Evolutionary conservation across 2,329 filamentous ascomycete species (phyloP), one percentile per base, ranked within the genome.

Genomic region (Rugonectria rugulosa): DNA sequence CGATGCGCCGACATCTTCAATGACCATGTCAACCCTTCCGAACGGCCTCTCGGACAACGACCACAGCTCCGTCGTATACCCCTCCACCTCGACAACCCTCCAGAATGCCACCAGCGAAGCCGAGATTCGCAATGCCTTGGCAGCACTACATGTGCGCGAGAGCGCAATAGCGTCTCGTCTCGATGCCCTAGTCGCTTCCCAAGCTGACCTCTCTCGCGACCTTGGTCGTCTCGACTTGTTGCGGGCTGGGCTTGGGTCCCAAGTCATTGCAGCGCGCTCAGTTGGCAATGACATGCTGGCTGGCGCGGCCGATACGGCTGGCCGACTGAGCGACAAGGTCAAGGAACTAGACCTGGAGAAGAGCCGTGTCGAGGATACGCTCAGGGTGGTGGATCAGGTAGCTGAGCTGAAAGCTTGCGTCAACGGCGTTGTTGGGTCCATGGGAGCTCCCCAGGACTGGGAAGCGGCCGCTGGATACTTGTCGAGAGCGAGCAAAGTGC

Each of bases 371-470:
- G 93, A 95, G 72, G 88, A 92, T 45, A 98, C 95, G 0, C 79
- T 99, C 53, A 84, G 89, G 8, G 92, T 98, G 3, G 95, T 98
- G 10, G 94, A 98, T 74, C 93, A 97, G 77, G 94, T 99, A 12
- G 90, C 91, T 5, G 95, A 99, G 80, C 88, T 99, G 62, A 98
- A 98, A 77, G 91, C 95, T 8, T 99, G 95, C 72, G 91, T 98
- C 29, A 86, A 97, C 57, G 95, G 95, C 37, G 93, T 98, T 10
- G 88, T 94, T 21, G 95, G 93, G 15, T 96, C 91, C 56, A 99
- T 99, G 95, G 95, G 94, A 27, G 94, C 93, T 5, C 92, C 95
- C 36, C 95, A 99, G 74, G 95, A 99, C 77, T 99, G 95, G 95
- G 95, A 99, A 75, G 95, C 92, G 3, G 95, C 95, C 4, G 95